Evolutionary conservation across 179 eudicot genomes (phyloP), one percentile per base, ranked within the genome.

Genomic region (Silene noctiflora): DNA sequence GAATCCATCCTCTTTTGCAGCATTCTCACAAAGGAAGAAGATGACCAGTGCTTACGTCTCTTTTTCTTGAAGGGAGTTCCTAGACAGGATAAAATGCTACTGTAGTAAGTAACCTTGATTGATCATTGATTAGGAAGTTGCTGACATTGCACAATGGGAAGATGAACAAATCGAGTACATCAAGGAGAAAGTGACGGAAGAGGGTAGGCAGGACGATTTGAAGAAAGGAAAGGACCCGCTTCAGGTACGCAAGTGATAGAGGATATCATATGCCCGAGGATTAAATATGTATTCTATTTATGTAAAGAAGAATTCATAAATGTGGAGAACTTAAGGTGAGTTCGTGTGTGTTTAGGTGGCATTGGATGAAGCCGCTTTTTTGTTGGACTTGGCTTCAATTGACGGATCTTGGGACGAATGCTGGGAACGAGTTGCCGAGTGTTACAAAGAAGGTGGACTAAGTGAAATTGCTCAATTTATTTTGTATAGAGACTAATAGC

Each of bases 141-240:
- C 98, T 74, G 82, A 76, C 70, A 82, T 94, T 63, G 98, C 98
- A 81, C 88, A 93, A 78, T 94, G 98, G 96, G 98, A 91, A 1
- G 97, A 94, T 79, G 97, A 94, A 81, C 97, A 90, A 84, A 87
- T 94, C 69, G 96, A 93, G 68, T 89, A 83, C 81, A 89, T 94
- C 59, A 84, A 84, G 83, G 91, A 86, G 78, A 95, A 89, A 82
- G 91, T 95, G 79, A 77, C 99, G 2, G 92, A 91, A 33, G 91
- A 89, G 84, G 99, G 97, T 24, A 87, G 83, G 77, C 88, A 83
- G 82, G 95, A 89, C 59, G 99, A 93, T 84, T 71, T 95, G 46
- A 87, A 86, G 81, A 95, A 95, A 84, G 99, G 99, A 75, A 95
- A 95, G 81, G 96, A 89, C n/a, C 89, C 90, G 1, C 80, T 88